These are phyloP conservation scores for Phytophthora pluvialis DNA, from an alignment of 352 stramenopile species.

Conservation along the genomic window DNA sequence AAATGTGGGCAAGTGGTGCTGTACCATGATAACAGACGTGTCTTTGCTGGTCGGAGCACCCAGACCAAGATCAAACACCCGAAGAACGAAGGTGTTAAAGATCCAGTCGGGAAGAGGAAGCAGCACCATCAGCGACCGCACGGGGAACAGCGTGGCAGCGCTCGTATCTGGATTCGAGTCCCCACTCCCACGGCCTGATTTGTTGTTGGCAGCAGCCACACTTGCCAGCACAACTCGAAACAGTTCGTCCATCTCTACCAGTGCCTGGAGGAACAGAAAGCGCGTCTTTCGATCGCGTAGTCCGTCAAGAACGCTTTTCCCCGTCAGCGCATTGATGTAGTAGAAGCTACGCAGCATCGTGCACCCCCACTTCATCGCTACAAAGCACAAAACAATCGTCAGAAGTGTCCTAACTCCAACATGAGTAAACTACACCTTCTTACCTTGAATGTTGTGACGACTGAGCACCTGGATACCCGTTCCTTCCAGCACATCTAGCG, in stretches of 20 bases:
- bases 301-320: conserved; percentile 50
- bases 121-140: conserved; percentile 71
- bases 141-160: conserved; percentile 62
- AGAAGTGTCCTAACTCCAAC: no score
- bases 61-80: conserved; percentile 70
- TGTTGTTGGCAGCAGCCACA: conserved; percentile 30
- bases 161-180: conserved; percentile 58
- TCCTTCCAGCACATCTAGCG: conserved; percentile 74
- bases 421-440: neutral
- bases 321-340: conserved; percentile 77
- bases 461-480: conserved; percentile 80
- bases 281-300: conserved; percentile 73
- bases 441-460: conserved; percentile 78
- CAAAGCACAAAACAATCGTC: neutral
- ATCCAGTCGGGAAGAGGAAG: conserved; percentile 77
- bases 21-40: conserved; percentile 56
- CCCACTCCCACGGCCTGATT: conserved; percentile 14
- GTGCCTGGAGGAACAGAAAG: conserved; percentile 69
- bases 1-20: neutral
- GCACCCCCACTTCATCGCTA: conserved; percentile 83
- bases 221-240: conserved; percentile 56
- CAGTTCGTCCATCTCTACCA: conserved; percentile 71
- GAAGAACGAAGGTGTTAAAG: conserved; percentile 61
- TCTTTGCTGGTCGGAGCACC: conserved; percentile 32
- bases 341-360: conserved; percentile 84